Evolutionary conservation across 495 filamentous ascomycete species (phyloP).

Genomic region (Cercophora scortea): DNA sequence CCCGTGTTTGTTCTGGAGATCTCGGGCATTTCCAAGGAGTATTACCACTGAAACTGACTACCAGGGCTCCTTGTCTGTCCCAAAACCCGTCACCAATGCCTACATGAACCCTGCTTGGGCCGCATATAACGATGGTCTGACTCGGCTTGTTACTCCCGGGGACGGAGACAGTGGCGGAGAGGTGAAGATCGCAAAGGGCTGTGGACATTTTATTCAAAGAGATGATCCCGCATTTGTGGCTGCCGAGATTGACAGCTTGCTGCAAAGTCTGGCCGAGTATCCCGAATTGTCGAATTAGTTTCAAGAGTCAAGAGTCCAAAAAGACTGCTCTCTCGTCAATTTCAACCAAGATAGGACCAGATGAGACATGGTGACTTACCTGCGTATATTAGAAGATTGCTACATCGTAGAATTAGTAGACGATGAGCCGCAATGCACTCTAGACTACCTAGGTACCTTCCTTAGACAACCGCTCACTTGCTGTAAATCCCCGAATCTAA

Average conservation of each 20-base stretch:
- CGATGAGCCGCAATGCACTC: too few relatives aligned
- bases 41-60: not conserved
- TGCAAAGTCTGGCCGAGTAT: conserved; percentile 12
- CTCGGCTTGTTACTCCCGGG: conserved; percentile 32
- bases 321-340: too few relatives aligned
- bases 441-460: too few relatives aligned
- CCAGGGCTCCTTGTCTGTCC: conserved; percentile 25
- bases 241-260: conserved; percentile 33
- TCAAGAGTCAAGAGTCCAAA: not conserved
- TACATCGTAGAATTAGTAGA: too few relatives aligned
- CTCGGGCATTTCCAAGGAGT: not conserved
- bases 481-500: too few relatives aligned
- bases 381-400: too few relatives aligned
- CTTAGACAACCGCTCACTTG: too few relatives aligned
- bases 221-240: conserved; percentile 53
- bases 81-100: conserved; percentile 35
- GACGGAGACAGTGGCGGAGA: conserved; percentile 15
- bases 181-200: conserved; percentile 43
- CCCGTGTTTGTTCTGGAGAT: not conserved
- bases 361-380: too few relatives aligned
- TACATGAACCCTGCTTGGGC: conserved; percentile 51
- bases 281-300: too few relatives aligned
- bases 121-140: conserved; percentile 49
- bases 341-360: too few relatives aligned
- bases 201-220: conserved; percentile 57